These are phyloP conservation scores for Penicillium flavigenum DNA, from an alignment of 495 filamentous ascomycete genomes.

Conservation along the genomic window DNA sequence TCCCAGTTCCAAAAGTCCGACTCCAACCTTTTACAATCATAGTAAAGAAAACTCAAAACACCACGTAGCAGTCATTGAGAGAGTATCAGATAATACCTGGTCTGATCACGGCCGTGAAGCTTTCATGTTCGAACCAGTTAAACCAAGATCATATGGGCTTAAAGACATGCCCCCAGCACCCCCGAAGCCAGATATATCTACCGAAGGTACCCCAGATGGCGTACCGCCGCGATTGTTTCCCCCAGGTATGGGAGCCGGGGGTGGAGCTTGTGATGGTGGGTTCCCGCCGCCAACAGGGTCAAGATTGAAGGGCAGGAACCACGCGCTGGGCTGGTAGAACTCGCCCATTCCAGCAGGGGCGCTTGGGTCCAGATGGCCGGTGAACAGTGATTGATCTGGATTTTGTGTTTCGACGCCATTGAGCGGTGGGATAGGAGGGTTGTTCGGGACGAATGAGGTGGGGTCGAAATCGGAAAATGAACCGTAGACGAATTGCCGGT, in stretches of 20 bases:
- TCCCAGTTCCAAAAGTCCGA: conserved; percentile 9
- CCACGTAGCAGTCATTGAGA: conserved; percentile 19
- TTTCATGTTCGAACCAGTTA: conserved; percentile 23
- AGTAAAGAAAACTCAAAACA: conserved; percentile 20
- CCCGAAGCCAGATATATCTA: conserved; percentile 30
- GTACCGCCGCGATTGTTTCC: not conserved
- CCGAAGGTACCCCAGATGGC: conserved; percentile 4
- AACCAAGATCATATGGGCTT: conserved; percentile 33
- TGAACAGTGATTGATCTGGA: conserved; percentile 33
- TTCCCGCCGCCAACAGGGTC: conserved; percentile 51
- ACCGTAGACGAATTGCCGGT: conserved; percentile 75
- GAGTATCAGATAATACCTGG: conserved; percentile 2
- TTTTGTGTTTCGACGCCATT: conserved; percentile 26
- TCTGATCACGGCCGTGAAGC: conserved; percentile 16
- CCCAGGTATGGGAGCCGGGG: conserved; percentile 1
- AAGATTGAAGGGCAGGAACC: conserved; percentile 96
- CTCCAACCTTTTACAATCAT: not conserved
- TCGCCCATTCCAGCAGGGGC: conserved; percentile 44
- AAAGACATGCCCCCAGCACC: conserved; percentile 29
- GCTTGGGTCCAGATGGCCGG: conserved; percentile 40
- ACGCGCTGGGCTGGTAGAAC: conserved; percentile 65
- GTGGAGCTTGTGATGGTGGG: conserved; percentile 20
- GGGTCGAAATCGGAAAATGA: conserved; percentile 68
- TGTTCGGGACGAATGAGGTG: conserved; percentile 36
- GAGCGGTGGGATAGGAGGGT: conserved; percentile 29